phyloP scores from a whole-genome alignment of 495 filamentous ascomycete species.

The Acidomyces sp. region DNA sequence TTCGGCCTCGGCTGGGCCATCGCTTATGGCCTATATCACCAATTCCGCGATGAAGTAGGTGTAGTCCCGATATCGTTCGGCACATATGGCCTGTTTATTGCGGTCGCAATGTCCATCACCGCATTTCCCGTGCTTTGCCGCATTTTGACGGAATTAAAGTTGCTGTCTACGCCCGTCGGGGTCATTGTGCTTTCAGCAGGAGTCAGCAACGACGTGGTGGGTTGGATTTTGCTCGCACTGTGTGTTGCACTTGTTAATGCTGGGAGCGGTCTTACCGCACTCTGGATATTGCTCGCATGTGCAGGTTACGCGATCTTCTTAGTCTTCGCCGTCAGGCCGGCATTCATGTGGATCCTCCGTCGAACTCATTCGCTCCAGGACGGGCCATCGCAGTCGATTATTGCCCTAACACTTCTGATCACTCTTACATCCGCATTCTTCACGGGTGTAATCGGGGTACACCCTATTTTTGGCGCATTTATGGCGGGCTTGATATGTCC shows the following conservation, averaged over 20 bases:
- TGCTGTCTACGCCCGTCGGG: conserved; percentile 73
- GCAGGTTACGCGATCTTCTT: conserved; percentile 69
- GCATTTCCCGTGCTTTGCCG: conserved; percentile 93
- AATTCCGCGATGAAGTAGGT: conserved; percentile 55
- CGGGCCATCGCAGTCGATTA: conserved; percentile 77
- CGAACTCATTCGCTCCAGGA: conserved; percentile 70
- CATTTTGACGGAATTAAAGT: conserved; percentile 83
- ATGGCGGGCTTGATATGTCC: conserved; percentile 84
- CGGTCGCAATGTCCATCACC: conserved; percentile 89
- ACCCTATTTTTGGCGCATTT: conserved; percentile 85
- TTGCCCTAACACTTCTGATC: conserved; percentile 69
- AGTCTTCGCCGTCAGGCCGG: conserved; percentile 58
- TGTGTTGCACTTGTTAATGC: conserved; percentile 93
- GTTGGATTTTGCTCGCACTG: conserved; percentile 87
- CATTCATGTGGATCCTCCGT: conserved; percentile 61
- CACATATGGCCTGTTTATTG: conserved; percentile 83
- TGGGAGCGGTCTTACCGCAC: conserved; percentile 64
- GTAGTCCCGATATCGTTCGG: conserved; percentile 59
- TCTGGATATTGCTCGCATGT: conserved; percentile 71
- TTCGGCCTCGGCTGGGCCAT: conserved; percentile 60
- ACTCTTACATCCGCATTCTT: conserved; percentile 82
- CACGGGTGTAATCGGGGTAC: conserved; percentile 83
- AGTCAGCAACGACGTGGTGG: conserved; percentile 89
- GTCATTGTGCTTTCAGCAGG: conserved; percentile 86
- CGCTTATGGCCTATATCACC: conserved; percentile 71